These are phyloP conservation scores for Phytophthora parvispora DNA, from an alignment of 352 stramenopile genomes.

Conservation along the genomic window DNA sequence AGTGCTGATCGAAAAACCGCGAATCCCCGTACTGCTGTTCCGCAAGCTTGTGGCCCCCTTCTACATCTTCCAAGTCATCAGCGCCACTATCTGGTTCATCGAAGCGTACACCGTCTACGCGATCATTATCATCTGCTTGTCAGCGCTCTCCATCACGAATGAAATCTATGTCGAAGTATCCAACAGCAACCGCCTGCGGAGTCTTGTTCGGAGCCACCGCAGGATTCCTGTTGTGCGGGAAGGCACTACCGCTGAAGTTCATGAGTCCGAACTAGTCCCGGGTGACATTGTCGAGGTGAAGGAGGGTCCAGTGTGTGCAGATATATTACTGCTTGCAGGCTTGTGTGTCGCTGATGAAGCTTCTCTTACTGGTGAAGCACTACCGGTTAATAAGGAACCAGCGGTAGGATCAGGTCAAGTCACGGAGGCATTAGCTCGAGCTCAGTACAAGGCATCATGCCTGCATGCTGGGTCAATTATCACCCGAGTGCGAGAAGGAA, in stretches of 20 bases:
- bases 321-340: slow-evolving; percentile 60
- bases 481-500: slow-evolving; percentile 35
- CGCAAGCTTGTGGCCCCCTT: slow-evolving; percentile 64
- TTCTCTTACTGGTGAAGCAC: slow-evolving; percentile 58
- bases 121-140: slow-evolving; percentile 56
- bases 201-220: slow-evolving; percentile 49
- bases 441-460: slow-evolving; percentile 37
- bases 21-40: slow-evolving; percentile 56
- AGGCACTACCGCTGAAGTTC: slow-evolving; percentile 6
- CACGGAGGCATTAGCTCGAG: slow-evolving; percentile 34
- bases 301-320: slow-evolving; percentile 43
- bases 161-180: slow-evolving; percentile 61
- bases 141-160: slow-evolving; percentile 50
- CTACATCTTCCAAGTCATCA: slow-evolving; percentile 75
- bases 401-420: slow-evolving; percentile 25
- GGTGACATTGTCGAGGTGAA: slow-evolving; percentile 61
- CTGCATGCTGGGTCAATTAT: slow-evolving; percentile 44
- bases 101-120: slow-evolving; percentile 62
- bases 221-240: slow-evolving; percentile 40
- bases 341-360: slow-evolving; percentile 57
- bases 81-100: slow-evolving; percentile 57
- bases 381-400: slow-evolving; percentile 43
- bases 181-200: slow-evolving; percentile 52
- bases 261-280: slow-evolving; percentile 56
- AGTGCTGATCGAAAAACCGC: slow-evolving; percentile 53